Evolutionary conservation across 352 stramenopile genomes (phyloP), one percentile per base, ranked within the genome.

Genomic region (Globisporangium camurandrum): DNA sequence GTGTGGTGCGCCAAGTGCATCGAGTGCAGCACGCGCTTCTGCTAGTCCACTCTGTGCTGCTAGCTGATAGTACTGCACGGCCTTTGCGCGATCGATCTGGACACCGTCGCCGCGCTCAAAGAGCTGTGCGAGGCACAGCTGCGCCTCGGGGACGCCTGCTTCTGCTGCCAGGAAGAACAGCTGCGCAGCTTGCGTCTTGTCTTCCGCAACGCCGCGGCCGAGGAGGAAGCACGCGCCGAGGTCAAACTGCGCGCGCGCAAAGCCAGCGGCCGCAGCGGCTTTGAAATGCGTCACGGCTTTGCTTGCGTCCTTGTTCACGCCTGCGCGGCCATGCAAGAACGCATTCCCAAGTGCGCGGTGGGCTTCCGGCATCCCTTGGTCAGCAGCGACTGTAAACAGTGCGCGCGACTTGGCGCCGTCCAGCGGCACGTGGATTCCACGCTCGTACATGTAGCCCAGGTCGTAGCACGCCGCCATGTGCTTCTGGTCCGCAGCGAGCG

Each of bases 161-260:
- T 88, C 80, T 17, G 78, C 80, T 2, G 85, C 62, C 42, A 92
- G 67, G 51, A 92, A 88, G 53, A 86, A 88, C 11, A 66, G 42
- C 51, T 88, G 67, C 28, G 81, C 77, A 1, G 81, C 81, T 49
- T 83, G 69, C 9, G 57, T 28, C 22, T 68, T 41, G 55, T 86
- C 71, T 39, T 70, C 67, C 16, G 64, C 61, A 7, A 86, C 67
- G 11, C 79, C 76, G 34, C 76, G 74, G n/a, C 75, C 82, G 27
- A 93, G 62, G 65, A 87, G 74, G 48, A 76, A 88, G 56, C 79
- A 91, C 28, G 77, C 79, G n/a, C 77, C 82, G 1, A 93, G 42
- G 54, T 90, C 76, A 56, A 93, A 93, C 56, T 89, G 78, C 22
- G 82, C 80, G 23, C 59, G 48, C 9, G 70, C 61, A 33, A 84